Base-by-base conservation (phyloP, 1,284 basidiomycete species). In the Puccinia triticina region DNA sequence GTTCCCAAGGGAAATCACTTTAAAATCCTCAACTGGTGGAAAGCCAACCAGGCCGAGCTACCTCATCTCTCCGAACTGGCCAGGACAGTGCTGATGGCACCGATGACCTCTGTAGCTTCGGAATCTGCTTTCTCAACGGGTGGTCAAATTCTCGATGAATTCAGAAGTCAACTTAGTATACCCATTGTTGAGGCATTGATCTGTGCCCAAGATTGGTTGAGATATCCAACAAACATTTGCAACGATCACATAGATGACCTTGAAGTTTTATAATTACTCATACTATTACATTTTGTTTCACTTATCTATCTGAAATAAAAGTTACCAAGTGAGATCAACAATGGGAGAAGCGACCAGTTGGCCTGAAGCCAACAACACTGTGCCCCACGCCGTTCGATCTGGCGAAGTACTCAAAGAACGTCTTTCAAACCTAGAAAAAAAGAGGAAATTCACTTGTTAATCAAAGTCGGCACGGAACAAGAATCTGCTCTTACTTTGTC, bases 341-440 rank as follows among this genome's bases (percentile, higher is more conserved):
- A n/a, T n/a, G n/a, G n/a, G n/a, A n/a, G n/a, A n/a, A n/a, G n/a
- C n/a, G n/a, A n/a, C n/a, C n/a, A n/a, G n/a, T n/a, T n/a, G n/a
- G n/a, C n/a, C n/a, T n/a, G n/a, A n/a, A n/a, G n/a, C n/a, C n/a
- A n/a, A n/a, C n/a, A n/a, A n/a, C n/a, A n/a, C n/a, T n/a, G n/a
- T n/a, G n/a, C n/a, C n/a, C n/a, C n/a, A n/a, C n/a, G n/a, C n/a
- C n/a, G n/a, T n/a, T n/a, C n/a, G n/a, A n/a, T n/a, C n/a, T n/a
- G n/a, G n/a, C n/a, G 43, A 82, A 82, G 55, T 66, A 82, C 29
- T 82, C 71, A 26, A 82, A 64, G 34, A 82, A 82, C 0, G 71
- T 75, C 55, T 75, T 46, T 37, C 79, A 75, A 21, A 82, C 79
- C 78, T 81, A 46, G 0, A 55, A 43, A 64, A 46, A 23, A 32